Percentiles rank a stretch among this genome's conserved stretches.
Conservation (phyloP, 2,329 filamentous ascomycete species). For the Calonectria naviculata region DNA sequence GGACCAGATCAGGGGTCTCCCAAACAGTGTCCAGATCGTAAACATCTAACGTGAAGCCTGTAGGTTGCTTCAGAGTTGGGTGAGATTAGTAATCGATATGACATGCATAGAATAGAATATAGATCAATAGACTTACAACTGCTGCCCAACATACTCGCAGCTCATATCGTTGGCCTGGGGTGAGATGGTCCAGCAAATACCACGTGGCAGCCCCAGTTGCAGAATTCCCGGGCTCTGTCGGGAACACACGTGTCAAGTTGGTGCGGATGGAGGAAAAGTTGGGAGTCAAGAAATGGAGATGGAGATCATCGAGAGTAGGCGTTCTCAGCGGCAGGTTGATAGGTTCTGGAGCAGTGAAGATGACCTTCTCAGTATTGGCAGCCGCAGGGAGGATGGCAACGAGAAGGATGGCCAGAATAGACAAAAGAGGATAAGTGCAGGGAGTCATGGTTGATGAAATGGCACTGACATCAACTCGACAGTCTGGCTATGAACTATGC, state of each 20-base stretch:
- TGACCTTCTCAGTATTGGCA: slow-evolving; percentile 91
- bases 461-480: background rate
- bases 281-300: slow-evolving; percentile 74
- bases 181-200: slow-evolving; percentile 79
- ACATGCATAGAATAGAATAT: background rate
- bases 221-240: slow-evolving; percentile 54
- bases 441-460: slow-evolving; percentile 23
- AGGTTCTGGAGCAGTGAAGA: slow-evolving; percentile 80
- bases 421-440: background rate
- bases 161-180: slow-evolving; percentile 84
- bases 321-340: slow-evolving; percentile 60
- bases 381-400: slow-evolving; percentile 20
- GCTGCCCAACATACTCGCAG: slow-evolving; percentile 94
- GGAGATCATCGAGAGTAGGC: slow-evolving; percentile 63
- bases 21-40: slow-evolving; percentile 72
- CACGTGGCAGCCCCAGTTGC: slow-evolving; percentile 76
- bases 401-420: slow-evolving; percentile 29
- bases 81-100: slow-evolving; percentile 9
- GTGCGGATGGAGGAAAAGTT: slow-evolving; percentile 67
- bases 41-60: slow-evolving; percentile 77
- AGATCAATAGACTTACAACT: slow-evolving; percentile 70
- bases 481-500: background rate
- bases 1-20: slow-evolving; percentile 69
- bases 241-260: slow-evolving; percentile 75
- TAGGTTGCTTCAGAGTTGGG: slow-evolving; percentile 78